Conservation (phyloP, 345 rosid genomes). For the Aurinia saxatilis region DNA sequence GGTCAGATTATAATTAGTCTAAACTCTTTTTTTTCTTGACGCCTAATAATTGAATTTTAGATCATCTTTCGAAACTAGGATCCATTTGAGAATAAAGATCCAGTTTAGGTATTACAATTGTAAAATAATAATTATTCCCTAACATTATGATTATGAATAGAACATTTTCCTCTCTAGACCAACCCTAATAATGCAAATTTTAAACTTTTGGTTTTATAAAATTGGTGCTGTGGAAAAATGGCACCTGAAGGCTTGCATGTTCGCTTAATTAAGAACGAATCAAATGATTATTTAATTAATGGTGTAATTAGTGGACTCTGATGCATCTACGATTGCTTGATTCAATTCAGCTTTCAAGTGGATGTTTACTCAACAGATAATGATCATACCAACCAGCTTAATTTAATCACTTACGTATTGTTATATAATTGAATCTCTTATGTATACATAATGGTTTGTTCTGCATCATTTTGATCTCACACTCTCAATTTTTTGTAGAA, state of each 20-base stretch:
- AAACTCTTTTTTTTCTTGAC: not conserved
- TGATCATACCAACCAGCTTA: constrained; percentile 4
- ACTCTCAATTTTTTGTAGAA: no score
- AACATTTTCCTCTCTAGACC: not conserved
- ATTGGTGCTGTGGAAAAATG: not conserved
- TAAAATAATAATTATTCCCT: not conserved
- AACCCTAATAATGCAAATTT: not conserved
- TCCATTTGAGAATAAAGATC: not conserved
- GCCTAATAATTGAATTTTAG: not conserved
- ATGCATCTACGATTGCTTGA: constrained; percentile 4
- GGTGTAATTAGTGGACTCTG: constrained; percentile 8
- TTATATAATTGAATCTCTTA: constrained; percentile 2
- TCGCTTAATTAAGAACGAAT: not conserved
- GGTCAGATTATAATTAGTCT: not conserved
- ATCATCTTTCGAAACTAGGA: no score
- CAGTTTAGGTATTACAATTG: not conserved
- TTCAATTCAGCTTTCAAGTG: constrained; percentile 1
- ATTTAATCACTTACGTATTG: not conserved
- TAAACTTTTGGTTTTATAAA: not conserved
- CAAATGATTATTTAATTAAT: not conserved
- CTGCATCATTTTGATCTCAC: no score
- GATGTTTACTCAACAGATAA: constrained; percentile 7
- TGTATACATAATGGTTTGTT: no score
- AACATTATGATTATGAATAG: not conserved
- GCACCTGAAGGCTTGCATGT: constrained; percentile 1